Base-by-base conservation (phyloP, 1,284 basidiomycete genomes). In the Malassezia equina region DNA sequence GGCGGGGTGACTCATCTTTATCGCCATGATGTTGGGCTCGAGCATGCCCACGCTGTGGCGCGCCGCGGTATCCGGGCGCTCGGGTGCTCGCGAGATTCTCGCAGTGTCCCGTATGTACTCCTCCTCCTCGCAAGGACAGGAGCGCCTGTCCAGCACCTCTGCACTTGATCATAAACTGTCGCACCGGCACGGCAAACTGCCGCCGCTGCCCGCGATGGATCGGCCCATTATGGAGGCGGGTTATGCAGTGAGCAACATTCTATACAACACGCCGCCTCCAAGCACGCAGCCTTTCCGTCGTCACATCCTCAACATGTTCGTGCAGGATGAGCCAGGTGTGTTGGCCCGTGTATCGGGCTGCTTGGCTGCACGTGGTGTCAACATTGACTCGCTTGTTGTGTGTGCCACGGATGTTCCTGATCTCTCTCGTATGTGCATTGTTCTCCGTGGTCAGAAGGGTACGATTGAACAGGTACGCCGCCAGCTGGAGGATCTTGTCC, bases 291-390 rank as follows among this genome's bases (percentile, higher is more conserved):
- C 91, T 2, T 94, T 85, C 28, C 44, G 33, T 24, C 54, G 49
- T 75, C 94, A 98, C 75, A 84, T 93, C 57, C 81, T 99, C 63
- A 98, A 98, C 79, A 96, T 91, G 77, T 83, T 99, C 59, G 94
- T 99, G 7, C 94, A 99, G 78, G 96, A 99, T 75, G 94, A 99
- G 78, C 94, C 94, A 2, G 94, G 94, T 75, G 94, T 99, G 17
- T 81, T 99, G 19, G 95, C 93, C 21, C 86, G 94, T 64, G 91
- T 99, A 1, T 93, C 93, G 5, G 94, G 94, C 61, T 96, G 93
- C 65, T 82, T 99, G 27, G 94, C 94, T 21, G 94, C 89, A 36
- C 81, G 94, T 63, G 94, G 94, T 1, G 95, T 98, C 81, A 99
- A 99, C 80, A 95, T 78, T 76, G 94, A 99, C 78, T 96, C 91